Base-by-base conservation (phyloP, 306 rosid genomes). In the Vigna hirtella region DNA sequence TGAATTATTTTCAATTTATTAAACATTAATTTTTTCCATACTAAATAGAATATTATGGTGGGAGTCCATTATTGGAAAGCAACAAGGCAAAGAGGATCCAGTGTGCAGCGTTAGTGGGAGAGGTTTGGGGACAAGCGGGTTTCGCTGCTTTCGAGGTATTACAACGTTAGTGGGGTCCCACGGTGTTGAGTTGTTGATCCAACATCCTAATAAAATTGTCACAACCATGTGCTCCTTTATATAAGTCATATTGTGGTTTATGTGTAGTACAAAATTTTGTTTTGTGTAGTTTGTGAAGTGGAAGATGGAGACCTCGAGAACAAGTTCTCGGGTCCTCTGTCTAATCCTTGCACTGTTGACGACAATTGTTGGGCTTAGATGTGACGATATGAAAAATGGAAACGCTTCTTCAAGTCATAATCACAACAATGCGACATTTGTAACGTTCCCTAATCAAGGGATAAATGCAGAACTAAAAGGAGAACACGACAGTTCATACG, bases 361-460 rank as follows among this genome's bases (percentile, higher is more conserved):
- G 17, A 79, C 86, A 61, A 43, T 69, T 65, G 79, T 57, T 76
- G 85, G 82, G 74, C 63, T 84, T 58, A 74, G 74, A 72, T 81
- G 79, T 72, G 83, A 48, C n/a, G 58, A 67, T 18, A 28, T 57
- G 48, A 64, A 34, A 73, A 70, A 68, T 72, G 81, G 49, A 75
- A 77, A 78, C 26, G 78, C 53, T 9, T 9, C 47, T 42, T 42
- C 47, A 9, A 45, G 16, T 20, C 6, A 14, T 45, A 3, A 9
- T 24, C 2, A 17, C 64, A 76, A 76, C 65, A 78, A 78, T 51
- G 59, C 82, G 30, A 70, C 82, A 34, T 34, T 47, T 63, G 47
- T 58, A 49, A 61, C 77, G 28, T 50, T 63, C 7, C 9, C 83
- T 47, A 74, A 52, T 64, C 66, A 59, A n/a, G 83, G 45, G 5